A percentile compares a stretch with the other conserved stretches of the same genome.
Evolutionary conservation across 306 rosid species (phyloP).

Genomic region (Malus fusca): DNA sequence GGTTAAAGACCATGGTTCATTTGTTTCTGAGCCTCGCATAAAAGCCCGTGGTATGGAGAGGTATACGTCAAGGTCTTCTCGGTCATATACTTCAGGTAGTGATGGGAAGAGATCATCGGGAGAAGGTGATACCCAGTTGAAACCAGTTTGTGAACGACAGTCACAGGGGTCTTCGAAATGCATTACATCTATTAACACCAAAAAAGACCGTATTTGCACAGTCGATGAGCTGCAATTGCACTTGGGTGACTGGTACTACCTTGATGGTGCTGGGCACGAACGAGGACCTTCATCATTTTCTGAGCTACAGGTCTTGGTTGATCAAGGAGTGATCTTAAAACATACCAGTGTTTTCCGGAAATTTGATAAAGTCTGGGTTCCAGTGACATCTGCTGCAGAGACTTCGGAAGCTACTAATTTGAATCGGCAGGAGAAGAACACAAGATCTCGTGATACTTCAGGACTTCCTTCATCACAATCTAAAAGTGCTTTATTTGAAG

Average conservation of each 20-base stretch:
- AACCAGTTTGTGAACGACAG: constrained; percentile 35
- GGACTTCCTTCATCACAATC: constrained; percentile 26
- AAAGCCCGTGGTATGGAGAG: constrained; percentile 64
- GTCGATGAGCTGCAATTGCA: constrained; percentile 65
- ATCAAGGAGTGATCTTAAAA: constrained; percentile 60
- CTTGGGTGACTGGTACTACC: constrained; percentile 92
- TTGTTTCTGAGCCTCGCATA: constrained; percentile 67
- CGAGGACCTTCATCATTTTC: constrained; percentile 81
- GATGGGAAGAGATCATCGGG: constrained; percentile 77
- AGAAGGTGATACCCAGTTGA: constrained; percentile 60
- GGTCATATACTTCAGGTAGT: constrained; percentile 49
- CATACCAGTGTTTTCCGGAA: constrained; percentile 78
- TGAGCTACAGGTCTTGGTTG: constrained; percentile 75
- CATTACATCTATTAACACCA: constrained; percentile 32
- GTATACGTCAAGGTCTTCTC: constrained; percentile 56
- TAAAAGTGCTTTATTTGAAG: constrained; percentile 24
- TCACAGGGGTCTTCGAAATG: constrained; percentile 37
- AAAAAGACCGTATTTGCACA: constrained; percentile 65
- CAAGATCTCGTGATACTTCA: constrained; percentile 33
- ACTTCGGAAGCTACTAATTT: constrained; percentile 33
- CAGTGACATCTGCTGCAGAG: constrained; percentile 63
- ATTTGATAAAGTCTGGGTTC: constrained; percentile 88
- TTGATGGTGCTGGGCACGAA: constrained; percentile 96
- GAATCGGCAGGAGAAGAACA: constrained; percentile 33
- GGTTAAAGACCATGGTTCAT: constrained; percentile 78